These are phyloP conservation scores for Flaveria ramosissima DNA, from an alignment of 129 eudicot genomes.

Conservation along the genomic window DNA sequence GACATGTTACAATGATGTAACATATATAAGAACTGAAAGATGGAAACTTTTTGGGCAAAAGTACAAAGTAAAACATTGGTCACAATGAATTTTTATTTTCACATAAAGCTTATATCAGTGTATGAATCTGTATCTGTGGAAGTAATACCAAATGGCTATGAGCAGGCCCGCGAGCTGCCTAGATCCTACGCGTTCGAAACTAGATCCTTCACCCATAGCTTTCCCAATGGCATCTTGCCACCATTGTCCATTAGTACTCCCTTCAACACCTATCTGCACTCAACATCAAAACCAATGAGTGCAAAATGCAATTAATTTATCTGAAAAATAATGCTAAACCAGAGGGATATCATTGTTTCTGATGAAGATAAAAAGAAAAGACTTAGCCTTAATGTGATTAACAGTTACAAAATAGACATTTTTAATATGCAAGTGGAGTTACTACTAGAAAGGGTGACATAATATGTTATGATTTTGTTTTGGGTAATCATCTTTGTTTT, in stretches of 20 bases:
- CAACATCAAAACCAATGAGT: constrained; percentile 23
- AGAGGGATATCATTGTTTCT: neutral
- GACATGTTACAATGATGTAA: constrained; percentile 19
- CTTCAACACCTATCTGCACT: constrained; percentile 97
- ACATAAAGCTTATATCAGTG: constrained; percentile 12
- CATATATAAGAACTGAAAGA: constrained; percentile 9
- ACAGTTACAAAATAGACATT: neutral
- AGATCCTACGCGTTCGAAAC: constrained; percentile 91
- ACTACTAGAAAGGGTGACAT: no score
- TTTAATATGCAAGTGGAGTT: no score
- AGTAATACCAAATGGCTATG: constrained; percentile 78
- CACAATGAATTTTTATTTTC: neutral
- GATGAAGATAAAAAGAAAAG: neutral
- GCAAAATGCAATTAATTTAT: constrained; percentile 4
- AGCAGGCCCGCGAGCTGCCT: constrained; percentile 91
- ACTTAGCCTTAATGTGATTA: neutral
- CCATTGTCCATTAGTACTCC: constrained; percentile 88
- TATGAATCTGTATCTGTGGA: constrained; percentile 7
- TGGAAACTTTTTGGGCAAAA: constrained; percentile 11
- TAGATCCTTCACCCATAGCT: constrained; percentile 78
- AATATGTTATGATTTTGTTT: neutral
- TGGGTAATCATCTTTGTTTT: neutral
- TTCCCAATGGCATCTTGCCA: constrained; percentile 98
- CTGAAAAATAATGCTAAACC: constrained; percentile 3
- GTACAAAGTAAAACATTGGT: neutral